Conservation (phyloP, 495 filamentous ascomycete genomes). For the Penicillium roqueforti region DNA sequence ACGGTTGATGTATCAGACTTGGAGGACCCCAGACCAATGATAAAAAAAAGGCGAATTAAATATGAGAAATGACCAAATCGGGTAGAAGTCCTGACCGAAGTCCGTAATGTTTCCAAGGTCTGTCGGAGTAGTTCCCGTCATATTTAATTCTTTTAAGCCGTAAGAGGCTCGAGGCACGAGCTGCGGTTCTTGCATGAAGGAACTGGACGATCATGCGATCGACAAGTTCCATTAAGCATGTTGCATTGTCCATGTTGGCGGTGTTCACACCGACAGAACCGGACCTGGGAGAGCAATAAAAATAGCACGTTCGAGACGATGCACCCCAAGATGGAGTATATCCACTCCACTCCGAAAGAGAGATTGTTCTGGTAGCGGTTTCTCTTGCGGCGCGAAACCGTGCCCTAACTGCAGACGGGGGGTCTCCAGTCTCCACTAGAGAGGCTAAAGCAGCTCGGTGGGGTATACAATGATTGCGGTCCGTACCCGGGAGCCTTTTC, state of each 20-base stretch:
- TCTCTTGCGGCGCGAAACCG: background rate
- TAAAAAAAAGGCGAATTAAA: constrained; percentile 8
- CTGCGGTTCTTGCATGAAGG: constrained; percentile 28
- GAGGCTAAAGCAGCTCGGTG: constrained; percentile 12
- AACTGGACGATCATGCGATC: constrained; percentile 33
- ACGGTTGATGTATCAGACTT: constrained; percentile 33
- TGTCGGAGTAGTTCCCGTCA: constrained; percentile 32
- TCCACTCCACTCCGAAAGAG: constrained; percentile 5
- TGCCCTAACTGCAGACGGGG: constrained; percentile 1
- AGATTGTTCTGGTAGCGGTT: background rate
- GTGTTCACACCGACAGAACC: constrained; percentile 31
- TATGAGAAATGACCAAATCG: constrained; percentile 12
- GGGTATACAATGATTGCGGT: constrained; percentile 18
- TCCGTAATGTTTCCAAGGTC: constrained; percentile 16
- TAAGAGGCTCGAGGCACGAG: constrained; percentile 28
- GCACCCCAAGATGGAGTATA: background rate
- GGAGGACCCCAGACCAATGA: constrained; percentile 32
- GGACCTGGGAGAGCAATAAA: constrained; percentile 5
- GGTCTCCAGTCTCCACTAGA: constrained; percentile 5
- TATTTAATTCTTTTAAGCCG: background rate
- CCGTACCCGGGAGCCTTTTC: constrained; percentile 25
- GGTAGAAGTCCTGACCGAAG: constrained; percentile 16
- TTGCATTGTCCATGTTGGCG: constrained; percentile 25
- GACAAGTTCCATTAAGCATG: constrained; percentile 25
- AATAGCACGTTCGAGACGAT: constrained; percentile 1